phyloP scores from a whole-genome alignment of 75 land plant species.

The Ceratopteris richardii region DNA sequence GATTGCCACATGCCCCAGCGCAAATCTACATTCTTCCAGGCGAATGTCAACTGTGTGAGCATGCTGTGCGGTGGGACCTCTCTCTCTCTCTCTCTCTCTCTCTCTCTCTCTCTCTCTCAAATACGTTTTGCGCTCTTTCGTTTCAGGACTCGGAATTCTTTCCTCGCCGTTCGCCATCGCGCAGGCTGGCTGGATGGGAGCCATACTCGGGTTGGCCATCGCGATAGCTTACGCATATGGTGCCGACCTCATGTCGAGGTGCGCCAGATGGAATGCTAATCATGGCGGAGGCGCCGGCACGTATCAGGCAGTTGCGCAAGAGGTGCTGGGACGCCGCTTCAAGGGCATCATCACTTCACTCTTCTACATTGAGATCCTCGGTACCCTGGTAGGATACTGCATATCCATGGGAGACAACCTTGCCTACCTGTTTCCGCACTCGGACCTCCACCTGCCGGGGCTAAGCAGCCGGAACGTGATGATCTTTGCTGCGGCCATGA shows the following conservation, averaged over 20 bases:
- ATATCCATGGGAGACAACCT: constrained; percentile 70
- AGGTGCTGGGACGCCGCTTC: constrained; percentile 48
- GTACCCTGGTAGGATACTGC: constrained; percentile 63
- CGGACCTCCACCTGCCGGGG: constrained; percentile 12
- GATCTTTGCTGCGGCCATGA: not conserved
- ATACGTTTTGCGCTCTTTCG: too few relatives aligned
- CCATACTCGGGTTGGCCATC: constrained; percentile 43
- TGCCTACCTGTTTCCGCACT: constrained; percentile 22
- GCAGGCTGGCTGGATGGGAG: constrained; percentile 62
- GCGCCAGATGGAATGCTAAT: constrained; percentile 17
- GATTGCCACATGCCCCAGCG: not conserved
- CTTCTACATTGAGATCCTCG: constrained; percentile 61
- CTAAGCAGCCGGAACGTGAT: not conserved
- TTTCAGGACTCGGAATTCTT: constrained; percentile 72
- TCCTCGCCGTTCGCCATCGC: constrained; percentile 73
- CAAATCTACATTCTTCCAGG: constrained; percentile 5
- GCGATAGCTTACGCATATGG: constrained; percentile 32
- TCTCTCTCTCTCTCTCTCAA: too few relatives aligned
- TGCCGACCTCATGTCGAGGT: constrained; percentile 44
- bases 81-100: too few relatives aligned
- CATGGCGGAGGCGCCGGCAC: constrained; percentile 24
- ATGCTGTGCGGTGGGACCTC: constrained; percentile 5
- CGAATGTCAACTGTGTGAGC: not conserved
- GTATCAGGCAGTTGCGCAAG: constrained; percentile 47
- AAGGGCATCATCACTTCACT: constrained; percentile 32